phyloP scores from a whole-genome alignment of 129 eudicot genomes.

The Artemisia argyi region DNA sequence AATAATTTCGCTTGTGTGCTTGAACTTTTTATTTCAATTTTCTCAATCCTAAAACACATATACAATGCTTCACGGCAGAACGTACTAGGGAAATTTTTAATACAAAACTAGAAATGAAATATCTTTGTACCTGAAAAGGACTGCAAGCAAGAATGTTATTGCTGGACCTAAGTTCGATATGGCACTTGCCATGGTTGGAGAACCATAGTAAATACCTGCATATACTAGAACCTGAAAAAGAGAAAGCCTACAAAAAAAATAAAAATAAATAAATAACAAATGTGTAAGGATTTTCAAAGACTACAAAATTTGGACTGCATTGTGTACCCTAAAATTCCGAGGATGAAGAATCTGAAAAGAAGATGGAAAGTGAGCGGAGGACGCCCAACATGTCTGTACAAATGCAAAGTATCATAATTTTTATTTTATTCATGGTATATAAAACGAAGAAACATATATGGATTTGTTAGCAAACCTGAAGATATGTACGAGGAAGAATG shows the following conservation, averaged over 20 bases:
- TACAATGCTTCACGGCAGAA: neutral
- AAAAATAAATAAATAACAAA: too few relatives aligned
- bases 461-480: slow-evolving; percentile 23
- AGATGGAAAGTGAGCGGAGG: slow-evolving; percentile 30
- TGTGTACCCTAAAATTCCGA: slow-evolving; percentile 43
- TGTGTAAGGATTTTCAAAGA: too few relatives aligned
- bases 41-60: slow-evolving; percentile 36
- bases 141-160: slow-evolving; percentile 41
- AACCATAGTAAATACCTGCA: slow-evolving; percentile 37
- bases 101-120: too few relatives aligned
- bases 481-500: slow-evolving; percentile 21
- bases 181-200: slow-evolving; percentile 49
- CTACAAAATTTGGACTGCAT: neutral
- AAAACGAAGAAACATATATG: neutral
- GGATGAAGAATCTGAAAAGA: slow-evolving; percentile 37
- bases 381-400: slow-evolving; percentile 22
- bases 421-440: neutral
- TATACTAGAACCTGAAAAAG: slow-evolving; percentile 33
- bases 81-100: too few relatives aligned
- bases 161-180: slow-evolving; percentile 41
- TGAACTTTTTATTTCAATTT: slow-evolving; percentile 30
- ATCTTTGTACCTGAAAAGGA: slow-evolving; percentile 32
- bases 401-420: neutral
- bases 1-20: slow-evolving; percentile 32
- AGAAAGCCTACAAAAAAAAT: slow-evolving; percentile 38